These are phyloP conservation scores for Hippophae gyantsensis DNA, from an alignment of 306 rosid genomes.

Conservation along the genomic window DNA sequence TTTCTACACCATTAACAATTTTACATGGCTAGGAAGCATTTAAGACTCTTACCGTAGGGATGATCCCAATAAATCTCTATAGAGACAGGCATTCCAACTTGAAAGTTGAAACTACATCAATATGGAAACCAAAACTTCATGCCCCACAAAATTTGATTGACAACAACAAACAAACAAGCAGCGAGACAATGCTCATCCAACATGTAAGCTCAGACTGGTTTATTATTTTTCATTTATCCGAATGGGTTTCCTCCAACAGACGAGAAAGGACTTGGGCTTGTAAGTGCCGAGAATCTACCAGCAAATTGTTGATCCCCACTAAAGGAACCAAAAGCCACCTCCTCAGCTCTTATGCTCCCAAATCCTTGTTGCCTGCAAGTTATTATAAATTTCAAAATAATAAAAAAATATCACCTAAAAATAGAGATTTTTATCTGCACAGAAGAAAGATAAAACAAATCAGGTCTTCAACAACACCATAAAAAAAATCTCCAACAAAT, in stretches of 20 bases:
- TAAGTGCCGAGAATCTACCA: slow-evolving; percentile 41
- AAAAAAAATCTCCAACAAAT: too few species aligned
- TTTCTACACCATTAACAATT: too few species aligned
- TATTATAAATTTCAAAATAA: too few species aligned
- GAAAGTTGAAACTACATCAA: slow-evolving; percentile 10
- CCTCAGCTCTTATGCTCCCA: slow-evolving; percentile 34
- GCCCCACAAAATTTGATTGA: slow-evolving; percentile 34
- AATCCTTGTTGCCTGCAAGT: slow-evolving; percentile 53
- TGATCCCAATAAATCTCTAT: slow-evolving; percentile 19
- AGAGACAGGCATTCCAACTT: slow-evolving; percentile 17
- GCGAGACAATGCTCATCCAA: slow-evolving; percentile 35
- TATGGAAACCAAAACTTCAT: slow-evolving; percentile 34
- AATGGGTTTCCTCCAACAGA: slow-evolving; percentile 76
- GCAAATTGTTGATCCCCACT: slow-evolving; percentile 49
- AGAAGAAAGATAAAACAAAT: too few species aligned
- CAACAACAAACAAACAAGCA: slow-evolving; percentile 11
- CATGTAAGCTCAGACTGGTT: slow-evolving; percentile 13
- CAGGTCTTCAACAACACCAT: too few species aligned
- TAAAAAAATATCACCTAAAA: too few species aligned
- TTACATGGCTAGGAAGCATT: neutral
- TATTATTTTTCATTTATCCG: slow-evolving; percentile 32
- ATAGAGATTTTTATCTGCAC: too few species aligned
- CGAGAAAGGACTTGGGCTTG: slow-evolving; percentile 44
- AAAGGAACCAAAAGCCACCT: slow-evolving; percentile 42
- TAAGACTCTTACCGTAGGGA: slow-evolving; percentile 19